Percentiles rank a stretch among this genome's conserved stretches.
These are phyloP conservation scores for Auricularia cornea DNA, from an alignment of 768 basidiomycete species.

Conservation along the genomic window DNA sequence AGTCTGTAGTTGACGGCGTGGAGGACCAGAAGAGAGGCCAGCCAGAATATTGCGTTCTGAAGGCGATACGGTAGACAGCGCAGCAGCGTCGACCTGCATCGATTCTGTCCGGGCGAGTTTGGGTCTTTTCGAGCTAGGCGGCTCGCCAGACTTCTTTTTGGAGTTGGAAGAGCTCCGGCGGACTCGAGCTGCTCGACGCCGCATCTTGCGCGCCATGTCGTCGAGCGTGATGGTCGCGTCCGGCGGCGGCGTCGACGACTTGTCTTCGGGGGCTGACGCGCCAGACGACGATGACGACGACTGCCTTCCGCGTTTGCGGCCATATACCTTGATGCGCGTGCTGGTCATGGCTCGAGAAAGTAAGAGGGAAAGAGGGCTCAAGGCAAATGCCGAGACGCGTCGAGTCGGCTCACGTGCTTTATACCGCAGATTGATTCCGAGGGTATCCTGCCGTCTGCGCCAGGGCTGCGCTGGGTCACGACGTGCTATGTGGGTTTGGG, in stretches of 20 bases:
- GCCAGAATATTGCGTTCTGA: neutral
- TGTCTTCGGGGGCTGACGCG: neutral
- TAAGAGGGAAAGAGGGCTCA: neutral
- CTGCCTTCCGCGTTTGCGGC: neutral
- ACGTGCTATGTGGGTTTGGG: no score
- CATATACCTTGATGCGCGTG: neutral
- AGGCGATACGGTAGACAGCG: neutral
- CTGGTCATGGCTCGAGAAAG: neutral
- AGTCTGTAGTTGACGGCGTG: neutral
- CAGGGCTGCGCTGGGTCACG: no score
- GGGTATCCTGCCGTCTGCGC: no score
- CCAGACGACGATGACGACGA: neutral
- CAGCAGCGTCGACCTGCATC: neutral
- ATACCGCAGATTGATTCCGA: no score
- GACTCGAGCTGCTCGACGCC: neutral
- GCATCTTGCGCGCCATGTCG: slow-evolving; percentile 1
- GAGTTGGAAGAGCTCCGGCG: slow-evolving; percentile 3
- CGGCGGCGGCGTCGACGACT: neutral
- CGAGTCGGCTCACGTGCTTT: neutral
- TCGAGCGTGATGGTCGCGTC: slow-evolving; percentile 6
- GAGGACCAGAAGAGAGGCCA: neutral
- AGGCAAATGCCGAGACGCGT: neutral
- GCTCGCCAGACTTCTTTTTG: neutral
- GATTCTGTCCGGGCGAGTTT: neutral
- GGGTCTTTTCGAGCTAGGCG: neutral